A percentile compares a stretch with the other conserved stretches of the same genome.
Evolutionary conservation across 2,329 filamentous ascomycete genomes (phyloP).

Genomic region (Xylariales sp.): DNA sequence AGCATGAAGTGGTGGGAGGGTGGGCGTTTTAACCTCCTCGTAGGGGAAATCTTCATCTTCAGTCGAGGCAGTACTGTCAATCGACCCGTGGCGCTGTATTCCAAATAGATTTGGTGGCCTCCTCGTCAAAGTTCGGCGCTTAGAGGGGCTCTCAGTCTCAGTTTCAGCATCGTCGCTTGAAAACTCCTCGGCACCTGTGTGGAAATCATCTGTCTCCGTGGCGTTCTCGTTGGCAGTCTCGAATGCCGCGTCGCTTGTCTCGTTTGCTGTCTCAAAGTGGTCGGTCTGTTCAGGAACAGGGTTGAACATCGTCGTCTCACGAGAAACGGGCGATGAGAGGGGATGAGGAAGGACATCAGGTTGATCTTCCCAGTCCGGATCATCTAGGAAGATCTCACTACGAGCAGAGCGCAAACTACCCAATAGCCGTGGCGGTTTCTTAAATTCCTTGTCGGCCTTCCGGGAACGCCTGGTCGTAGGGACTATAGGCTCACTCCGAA

Average conservation of each 20-base stretch:
- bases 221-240: slow-evolving; percentile 80
- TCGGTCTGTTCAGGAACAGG: slow-evolving; percentile 66
- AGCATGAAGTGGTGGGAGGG: slow-evolving; percentile 69
- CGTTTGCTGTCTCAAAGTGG: slow-evolving; percentile 84
- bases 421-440: slow-evolving; percentile 82
- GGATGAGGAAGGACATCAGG: slow-evolving; percentile 65
- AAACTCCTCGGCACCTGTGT: slow-evolving; percentile 86
- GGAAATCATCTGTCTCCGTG: slow-evolving; percentile 94
- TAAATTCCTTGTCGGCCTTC: slow-evolving; percentile 75
- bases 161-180: slow-evolving; percentile 79
- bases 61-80: slow-evolving; percentile 88
- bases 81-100: slow-evolving; percentile 65
- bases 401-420: slow-evolving; percentile 79
- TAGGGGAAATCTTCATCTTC: slow-evolving; percentile 74
- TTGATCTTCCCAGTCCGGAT: slow-evolving; percentile 92
- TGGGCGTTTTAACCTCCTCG: slow-evolving; percentile 70
- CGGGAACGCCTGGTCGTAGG: slow-evolving; percentile 68
- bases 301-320: slow-evolving; percentile 45
- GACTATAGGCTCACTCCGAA: slow-evolving; percentile 64
- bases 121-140: slow-evolving; percentile 49
- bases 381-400: slow-evolving; percentile 83
- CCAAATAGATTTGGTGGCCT: slow-evolving; percentile 40
- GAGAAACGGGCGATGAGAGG: slow-evolving; percentile 48
- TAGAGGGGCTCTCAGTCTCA: slow-evolving; percentile 78
- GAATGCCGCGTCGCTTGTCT: slow-evolving; percentile 74